These are phyloP conservation scores for Candida mesenterica DNA, from an alignment of 1,139 yeast species.

Conservation along the genomic window DNA sequence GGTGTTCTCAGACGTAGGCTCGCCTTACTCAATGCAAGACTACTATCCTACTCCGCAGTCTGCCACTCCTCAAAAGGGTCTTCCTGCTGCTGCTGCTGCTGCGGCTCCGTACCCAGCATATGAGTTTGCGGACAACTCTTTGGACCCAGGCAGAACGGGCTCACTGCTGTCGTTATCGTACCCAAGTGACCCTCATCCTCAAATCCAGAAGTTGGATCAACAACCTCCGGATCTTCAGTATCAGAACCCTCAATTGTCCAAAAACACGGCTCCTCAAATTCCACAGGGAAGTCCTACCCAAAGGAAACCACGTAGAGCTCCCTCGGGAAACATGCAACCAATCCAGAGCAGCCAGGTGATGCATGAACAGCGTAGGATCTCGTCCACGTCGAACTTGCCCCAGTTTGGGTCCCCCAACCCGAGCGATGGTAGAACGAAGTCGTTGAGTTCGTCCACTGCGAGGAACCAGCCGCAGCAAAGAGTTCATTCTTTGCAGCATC, in stretches of 20 bases:
- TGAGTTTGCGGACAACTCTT: conserved; percentile 1
- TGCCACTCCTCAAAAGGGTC: conserved; percentile 1
- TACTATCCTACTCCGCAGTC: conserved; percentile 7
- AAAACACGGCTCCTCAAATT: no score
- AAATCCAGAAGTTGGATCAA: no score
- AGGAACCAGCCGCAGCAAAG: conserved; percentile 10
- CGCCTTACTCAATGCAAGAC: conserved; percentile 14
- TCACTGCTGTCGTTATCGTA: background rate
- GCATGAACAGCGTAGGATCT: conserved; percentile 14
- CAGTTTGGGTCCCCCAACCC: conserved; percentile 4
- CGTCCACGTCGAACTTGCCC: conserved; percentile 16
- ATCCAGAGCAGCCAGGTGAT: conserved; percentile 2
- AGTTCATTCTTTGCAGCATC: background rate
- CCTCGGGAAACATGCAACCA: conserved; percentile 5
- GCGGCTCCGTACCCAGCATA: conserved; percentile 5
- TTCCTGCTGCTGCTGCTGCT: conserved; percentile 3
- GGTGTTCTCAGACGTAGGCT: conserved; percentile 9
- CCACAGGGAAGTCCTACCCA: background rate
- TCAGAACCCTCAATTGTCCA: no score
- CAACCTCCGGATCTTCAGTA: background rate
- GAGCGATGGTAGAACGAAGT: conserved; percentile 16
- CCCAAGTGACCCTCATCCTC: background rate
- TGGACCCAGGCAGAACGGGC: conserved; percentile 3
- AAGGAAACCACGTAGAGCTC: conserved; percentile 6
- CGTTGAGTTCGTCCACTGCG: conserved; percentile 15